phyloP scores from a whole-genome alignment of 805 yeast genomes.

The Komagataella pastoris region DNA sequence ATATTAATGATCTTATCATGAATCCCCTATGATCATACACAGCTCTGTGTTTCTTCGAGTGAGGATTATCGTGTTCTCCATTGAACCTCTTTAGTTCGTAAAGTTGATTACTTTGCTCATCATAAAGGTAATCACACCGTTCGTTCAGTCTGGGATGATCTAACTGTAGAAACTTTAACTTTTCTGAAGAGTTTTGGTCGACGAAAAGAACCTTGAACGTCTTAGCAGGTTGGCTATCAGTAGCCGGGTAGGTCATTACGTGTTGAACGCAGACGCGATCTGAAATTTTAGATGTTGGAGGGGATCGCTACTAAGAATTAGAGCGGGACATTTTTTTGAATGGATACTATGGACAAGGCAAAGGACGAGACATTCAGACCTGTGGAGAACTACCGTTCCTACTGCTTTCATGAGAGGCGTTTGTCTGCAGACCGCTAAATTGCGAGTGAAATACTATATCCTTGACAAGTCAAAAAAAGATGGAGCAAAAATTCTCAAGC shows the following conservation, averaged over 20 bases:
- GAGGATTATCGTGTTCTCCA: constrained; percentile 19
- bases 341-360: background rate
- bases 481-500: no score
- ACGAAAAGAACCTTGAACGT: background rate
- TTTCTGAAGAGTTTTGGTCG: background rate
- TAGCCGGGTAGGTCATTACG: background rate
- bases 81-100: constrained; percentile 27
- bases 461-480: no score
- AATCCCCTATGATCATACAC: constrained; percentile 14
- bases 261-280: background rate
- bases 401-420: background rate
- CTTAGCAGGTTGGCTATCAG: background rate
- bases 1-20: constrained; percentile 28
- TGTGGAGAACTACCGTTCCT: background rate
- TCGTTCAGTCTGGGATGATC: background rate
- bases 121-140: background rate
- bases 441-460: no score
- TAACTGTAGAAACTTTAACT: background rate
- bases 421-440: no score
- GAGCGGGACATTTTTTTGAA: background rate
- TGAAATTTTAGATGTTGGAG: background rate
- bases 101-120: constrained; percentile 8
- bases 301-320: background rate
- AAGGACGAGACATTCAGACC: background rate
- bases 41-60: constrained; percentile 15